Conservation (phyloP, 208 protist genomes). For the Novymonas esmeraldas region DNA sequence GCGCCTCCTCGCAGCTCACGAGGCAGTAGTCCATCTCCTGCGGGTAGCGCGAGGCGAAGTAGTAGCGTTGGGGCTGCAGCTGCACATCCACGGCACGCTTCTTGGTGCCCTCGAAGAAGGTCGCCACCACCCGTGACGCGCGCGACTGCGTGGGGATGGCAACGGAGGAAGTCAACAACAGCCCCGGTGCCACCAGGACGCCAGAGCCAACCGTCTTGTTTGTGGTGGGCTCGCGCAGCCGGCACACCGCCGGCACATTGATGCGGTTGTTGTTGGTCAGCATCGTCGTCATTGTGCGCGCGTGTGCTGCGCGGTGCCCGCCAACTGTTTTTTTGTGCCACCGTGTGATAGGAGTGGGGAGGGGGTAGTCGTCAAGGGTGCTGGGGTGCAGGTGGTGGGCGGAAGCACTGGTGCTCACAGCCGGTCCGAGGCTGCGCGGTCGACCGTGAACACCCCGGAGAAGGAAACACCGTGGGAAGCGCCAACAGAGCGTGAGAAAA, state of each 20-base stretch:
- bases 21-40: constrained; percentile 92
- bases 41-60: constrained; percentile 79
- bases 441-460: too few relatives aligned
- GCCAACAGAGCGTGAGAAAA: too few relatives aligned
- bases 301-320: too few relatives aligned
- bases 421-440: too few relatives aligned
- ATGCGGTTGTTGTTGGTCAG: constrained; percentile 70
- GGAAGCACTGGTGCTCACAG: too few relatives aligned
- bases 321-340: too few relatives aligned
- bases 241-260: constrained; percentile 91
- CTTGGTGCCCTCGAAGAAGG: constrained; percentile 92
- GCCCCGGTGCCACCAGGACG: constrained; percentile 64
- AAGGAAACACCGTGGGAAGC: too few relatives aligned
- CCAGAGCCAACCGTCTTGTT: constrained; percentile 65
- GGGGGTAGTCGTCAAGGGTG: too few relatives aligned
- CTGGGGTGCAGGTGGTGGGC: too few relatives aligned
- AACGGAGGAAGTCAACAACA: constrained; percentile 75
- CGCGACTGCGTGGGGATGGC: constrained; percentile 18
- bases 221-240: constrained; percentile 44
- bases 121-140: constrained; percentile 55
- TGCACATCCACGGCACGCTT: constrained; percentile 68
- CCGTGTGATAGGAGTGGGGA: too few relatives aligned
- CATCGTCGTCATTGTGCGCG: constrained; percentile 38
- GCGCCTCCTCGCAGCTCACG: constrained; percentile 74
- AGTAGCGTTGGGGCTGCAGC: constrained; percentile 73